Percentiles rank a stretch among this genome's conserved stretches.
Evolutionary conservation across 306 rosid genomes (phyloP).

Genomic region (Gleditsia sinensis): DNA sequence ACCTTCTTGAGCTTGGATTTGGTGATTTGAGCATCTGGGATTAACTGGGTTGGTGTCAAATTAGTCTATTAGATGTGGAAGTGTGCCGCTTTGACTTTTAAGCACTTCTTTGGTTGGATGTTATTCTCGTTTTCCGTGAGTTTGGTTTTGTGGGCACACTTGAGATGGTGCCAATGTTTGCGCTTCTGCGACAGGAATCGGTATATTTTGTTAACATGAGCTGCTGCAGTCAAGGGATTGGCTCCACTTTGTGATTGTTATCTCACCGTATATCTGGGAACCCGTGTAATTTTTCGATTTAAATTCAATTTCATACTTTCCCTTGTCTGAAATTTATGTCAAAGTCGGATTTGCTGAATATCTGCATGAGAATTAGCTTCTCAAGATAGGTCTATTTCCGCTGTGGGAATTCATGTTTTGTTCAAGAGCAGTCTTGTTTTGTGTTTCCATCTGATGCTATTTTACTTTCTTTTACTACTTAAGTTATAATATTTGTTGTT

Average conservation of each 20-base stretch:
- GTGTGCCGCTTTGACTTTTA: slow-evolving; percentile 38
- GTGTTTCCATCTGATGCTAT: neutral
- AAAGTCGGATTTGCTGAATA: neutral
- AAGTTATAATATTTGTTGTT: slow-evolving; percentile 8
- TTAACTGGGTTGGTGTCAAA: slow-evolving; percentile 18
- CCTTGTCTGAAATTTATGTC: neutral
- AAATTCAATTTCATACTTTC: neutral
- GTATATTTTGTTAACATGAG: slow-evolving; percentile 5
- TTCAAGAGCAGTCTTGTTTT: neutral
- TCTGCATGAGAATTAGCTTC: neutral
- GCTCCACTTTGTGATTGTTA: slow-evolving; percentile 23
- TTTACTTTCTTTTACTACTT: neutral
- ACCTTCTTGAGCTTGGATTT: slow-evolving; percentile 28
- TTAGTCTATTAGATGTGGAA: slow-evolving; percentile 25
- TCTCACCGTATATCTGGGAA: neutral
- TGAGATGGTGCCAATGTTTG: slow-evolving; percentile 25
- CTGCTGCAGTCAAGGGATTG: slow-evolving; percentile 25
- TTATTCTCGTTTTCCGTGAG: slow-evolving; percentile 25
- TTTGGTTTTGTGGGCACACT: slow-evolving; percentile 20
- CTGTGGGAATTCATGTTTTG: neutral
- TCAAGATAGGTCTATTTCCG: slow-evolving; percentile 13
- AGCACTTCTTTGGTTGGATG: slow-evolving; percentile 7
- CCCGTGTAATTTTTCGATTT: neutral
- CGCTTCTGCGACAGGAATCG: slow-evolving; percentile 2
- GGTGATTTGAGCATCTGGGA: slow-evolving; percentile 2